Evolutionary conservation across 2,329 filamentous ascomycete species (phyloP).

Genomic region (Knoxdaviesia proteae): DNA sequence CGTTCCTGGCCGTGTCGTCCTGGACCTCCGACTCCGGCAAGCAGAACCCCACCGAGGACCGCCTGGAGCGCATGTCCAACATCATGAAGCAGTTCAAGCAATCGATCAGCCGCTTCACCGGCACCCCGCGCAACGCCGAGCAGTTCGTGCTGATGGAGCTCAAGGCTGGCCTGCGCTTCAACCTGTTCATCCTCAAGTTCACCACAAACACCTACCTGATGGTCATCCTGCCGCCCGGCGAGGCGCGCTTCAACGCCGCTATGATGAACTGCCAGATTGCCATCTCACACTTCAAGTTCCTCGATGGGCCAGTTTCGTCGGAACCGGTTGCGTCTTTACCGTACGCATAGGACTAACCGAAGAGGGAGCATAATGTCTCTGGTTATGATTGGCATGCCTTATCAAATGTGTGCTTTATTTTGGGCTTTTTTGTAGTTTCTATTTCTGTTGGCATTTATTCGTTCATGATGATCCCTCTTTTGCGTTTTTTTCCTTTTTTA

Average conservation of each 20-base stretch:
- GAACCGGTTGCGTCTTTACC: too few species aligned
- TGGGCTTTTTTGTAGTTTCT: too few species aligned
- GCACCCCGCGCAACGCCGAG: constrained; percentile 60
- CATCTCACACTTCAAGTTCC: constrained; percentile 54
- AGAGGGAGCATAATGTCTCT: too few species aligned
- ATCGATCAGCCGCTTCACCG: constrained; percentile 52
- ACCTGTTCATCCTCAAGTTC: constrained; percentile 84
- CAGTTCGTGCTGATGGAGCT: constrained; percentile 67
- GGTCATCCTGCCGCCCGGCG: constrained; percentile 74
- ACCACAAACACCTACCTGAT: constrained; percentile 97
- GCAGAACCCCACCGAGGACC: constrained; percentile 73
- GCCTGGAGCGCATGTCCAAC: constrained; percentile 83
- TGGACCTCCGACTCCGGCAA: constrained; percentile 59
- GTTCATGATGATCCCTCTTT: too few species aligned
- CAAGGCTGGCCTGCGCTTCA: constrained; percentile 59
- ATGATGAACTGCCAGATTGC: constrained; percentile 80
- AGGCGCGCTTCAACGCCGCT: constrained; percentile 77
- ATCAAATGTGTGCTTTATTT: too few species aligned
- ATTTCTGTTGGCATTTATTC: too few species aligned
- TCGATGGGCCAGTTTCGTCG: constrained; percentile 25
- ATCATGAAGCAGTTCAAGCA: constrained; percentile 99
- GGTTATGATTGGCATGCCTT: too few species aligned
- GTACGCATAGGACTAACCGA: too few species aligned
- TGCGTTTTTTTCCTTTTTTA: too few species aligned
- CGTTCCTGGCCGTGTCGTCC: constrained; percentile 87